phyloP scores from a whole-genome alignment of 1,284 basidiomycete species.

The Sanghuangporus weigelae region DNA sequence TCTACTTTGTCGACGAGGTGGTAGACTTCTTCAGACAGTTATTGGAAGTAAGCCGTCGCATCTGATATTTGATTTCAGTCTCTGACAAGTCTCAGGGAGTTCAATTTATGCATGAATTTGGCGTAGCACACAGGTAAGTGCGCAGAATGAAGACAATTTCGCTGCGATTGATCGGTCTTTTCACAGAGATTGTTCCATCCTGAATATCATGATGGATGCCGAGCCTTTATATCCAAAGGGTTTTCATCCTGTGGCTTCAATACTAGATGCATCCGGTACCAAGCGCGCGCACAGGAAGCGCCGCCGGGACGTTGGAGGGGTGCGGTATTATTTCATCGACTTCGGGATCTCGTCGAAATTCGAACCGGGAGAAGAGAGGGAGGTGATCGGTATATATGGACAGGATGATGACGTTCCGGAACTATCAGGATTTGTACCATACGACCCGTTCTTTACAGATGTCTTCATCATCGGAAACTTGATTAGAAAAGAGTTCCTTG shows the following conservation, averaged over 20 bases:
- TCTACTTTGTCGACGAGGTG: conserved; percentile 6
- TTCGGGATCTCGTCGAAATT: conserved; percentile 25
- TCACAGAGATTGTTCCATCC: background rate
- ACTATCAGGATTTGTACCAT: background rate
- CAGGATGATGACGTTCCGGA: conserved; percentile 4
- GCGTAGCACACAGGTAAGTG: conserved; percentile 6
- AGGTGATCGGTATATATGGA: background rate
- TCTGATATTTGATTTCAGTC: background rate
- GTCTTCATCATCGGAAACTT: conserved; percentile 10
- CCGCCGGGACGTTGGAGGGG: background rate
- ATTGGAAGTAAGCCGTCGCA: conserved; percentile 1
- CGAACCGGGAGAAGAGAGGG: background rate
- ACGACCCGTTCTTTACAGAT: conserved; percentile 6
- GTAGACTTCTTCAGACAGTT: conserved; percentile 10
- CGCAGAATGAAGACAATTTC: background rate
- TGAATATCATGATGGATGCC: conserved; percentile 28
- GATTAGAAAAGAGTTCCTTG: background rate
- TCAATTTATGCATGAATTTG: background rate
- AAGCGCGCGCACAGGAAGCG: background rate
- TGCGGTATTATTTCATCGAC: conserved; percentile 28
- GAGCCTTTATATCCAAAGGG: conserved; percentile 24
- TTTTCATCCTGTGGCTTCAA: conserved; percentile 18
- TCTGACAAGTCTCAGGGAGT: background rate
- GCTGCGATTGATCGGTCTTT: background rate
- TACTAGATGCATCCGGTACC: conserved; percentile 12